A percentile compares a stretch with the other conserved stretches of the same genome.
Conservation (phyloP, 208 protist genomes). For the Trypanosoma theileri region DNA sequence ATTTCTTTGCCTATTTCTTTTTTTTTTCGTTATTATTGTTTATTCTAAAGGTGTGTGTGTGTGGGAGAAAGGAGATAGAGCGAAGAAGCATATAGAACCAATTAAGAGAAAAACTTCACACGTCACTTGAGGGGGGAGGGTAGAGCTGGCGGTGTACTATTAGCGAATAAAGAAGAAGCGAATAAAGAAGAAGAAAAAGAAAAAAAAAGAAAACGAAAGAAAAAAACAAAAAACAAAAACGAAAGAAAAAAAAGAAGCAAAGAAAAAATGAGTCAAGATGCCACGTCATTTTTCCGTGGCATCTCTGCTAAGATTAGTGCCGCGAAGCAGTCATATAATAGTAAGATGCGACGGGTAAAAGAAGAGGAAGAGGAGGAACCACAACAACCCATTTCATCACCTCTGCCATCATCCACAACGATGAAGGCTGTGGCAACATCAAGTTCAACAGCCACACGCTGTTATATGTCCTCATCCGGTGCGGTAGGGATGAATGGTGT, state of each 20-base stretch:
- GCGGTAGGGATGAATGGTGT: no score
- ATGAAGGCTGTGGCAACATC: no score
- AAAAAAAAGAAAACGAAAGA: slow-evolving; percentile 1
- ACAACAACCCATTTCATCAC: slow-evolving; percentile 23
- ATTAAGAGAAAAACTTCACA: background rate
- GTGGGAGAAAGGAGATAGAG: no score
- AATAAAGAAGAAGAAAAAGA: background rate
- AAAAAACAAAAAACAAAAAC: background rate
- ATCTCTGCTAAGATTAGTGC: slow-evolving; percentile 47
- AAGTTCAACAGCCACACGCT: no score
- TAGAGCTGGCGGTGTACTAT: no score
- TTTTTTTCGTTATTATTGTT: background rate
- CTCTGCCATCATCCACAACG: slow-evolving; percentile 11
- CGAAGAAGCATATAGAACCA: background rate
- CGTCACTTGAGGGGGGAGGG: no score
- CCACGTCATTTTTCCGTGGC: slow-evolving; percentile 52
- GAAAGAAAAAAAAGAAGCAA: background rate
- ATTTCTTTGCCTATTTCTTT: no score
- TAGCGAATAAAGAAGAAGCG: no score
- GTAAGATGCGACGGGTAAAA: background rate
- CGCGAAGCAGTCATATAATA: slow-evolving; percentile 9
- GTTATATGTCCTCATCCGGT: no score
- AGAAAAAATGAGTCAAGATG: slow-evolving; percentile 29
- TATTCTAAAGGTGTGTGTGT: background rate
- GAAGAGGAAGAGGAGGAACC: slow-evolving; percentile 26